Evolutionary conservation across 2,329 filamentous ascomycete species (phyloP).

Genomic region (Colletotrichum endophyticum): DNA sequence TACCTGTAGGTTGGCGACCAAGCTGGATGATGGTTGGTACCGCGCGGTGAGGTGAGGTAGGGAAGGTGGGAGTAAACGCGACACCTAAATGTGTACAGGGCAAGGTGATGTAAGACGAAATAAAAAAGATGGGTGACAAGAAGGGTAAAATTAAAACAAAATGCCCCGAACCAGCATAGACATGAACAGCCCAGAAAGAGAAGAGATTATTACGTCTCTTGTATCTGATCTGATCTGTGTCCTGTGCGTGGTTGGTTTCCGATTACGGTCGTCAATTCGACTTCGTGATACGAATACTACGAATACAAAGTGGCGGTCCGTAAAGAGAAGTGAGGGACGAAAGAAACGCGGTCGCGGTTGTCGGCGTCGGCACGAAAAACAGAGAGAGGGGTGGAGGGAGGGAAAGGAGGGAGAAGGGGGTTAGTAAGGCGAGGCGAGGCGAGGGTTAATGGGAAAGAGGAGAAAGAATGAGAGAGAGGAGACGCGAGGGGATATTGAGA

Average conservation of each 20-base stretch:
- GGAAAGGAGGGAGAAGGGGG: background rate
- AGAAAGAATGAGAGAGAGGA: background rate
- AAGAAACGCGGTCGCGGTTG: constrained; percentile 10
- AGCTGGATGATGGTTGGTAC: background rate
- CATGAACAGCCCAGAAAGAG: background rate
- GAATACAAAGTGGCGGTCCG: background rate
- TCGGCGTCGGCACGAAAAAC: constrained; percentile 14
- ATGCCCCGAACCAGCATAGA: background rate
- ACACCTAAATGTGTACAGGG: background rate
- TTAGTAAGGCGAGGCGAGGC: background rate
- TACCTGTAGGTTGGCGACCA: constrained; percentile 6
- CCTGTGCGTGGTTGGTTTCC: background rate
- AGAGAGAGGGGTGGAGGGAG: constrained; percentile 5
- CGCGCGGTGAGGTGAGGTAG: background rate
- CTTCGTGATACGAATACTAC: background rate
- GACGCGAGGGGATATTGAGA: background rate
- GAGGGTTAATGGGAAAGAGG: background rate
- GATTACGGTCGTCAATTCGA: background rate
- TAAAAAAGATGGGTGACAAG: background rate
- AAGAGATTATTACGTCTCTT: background rate
- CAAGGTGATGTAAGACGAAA: background rate
- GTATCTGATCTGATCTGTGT: background rate
- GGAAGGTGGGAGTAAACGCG: background rate
- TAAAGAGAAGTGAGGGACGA: background rate
- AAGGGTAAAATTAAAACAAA: background rate